A percentile compares a stretch with the other conserved stretches of the same genome.
Evolutionary conservation across 306 rosid genomes (phyloP).

Genomic region (Vigna radiata): DNA sequence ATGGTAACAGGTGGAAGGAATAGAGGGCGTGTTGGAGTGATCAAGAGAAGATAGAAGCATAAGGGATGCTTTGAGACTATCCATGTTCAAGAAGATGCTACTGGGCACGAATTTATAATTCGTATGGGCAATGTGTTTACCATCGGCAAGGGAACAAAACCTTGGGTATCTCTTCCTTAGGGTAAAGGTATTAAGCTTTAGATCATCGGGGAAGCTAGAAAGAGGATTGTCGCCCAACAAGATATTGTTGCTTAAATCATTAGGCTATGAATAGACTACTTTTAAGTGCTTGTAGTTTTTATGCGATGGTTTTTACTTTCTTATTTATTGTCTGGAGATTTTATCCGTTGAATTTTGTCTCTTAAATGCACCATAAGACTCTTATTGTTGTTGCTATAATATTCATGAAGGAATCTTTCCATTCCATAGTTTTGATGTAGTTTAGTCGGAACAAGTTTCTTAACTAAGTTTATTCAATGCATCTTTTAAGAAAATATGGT

Average conservation of each 20-base stretch:
- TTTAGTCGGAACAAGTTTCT: not conserved
- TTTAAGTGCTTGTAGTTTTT: not conserved
- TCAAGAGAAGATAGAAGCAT: slow-evolving; percentile 12
- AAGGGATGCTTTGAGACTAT: slow-evolving; percentile 29
- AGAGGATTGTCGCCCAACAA: slow-evolving; percentile 31
- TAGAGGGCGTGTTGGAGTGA: slow-evolving; percentile 40
- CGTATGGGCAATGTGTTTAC: slow-evolving; percentile 36
- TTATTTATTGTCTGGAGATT: not conserved
- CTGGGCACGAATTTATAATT: slow-evolving; percentile 33
- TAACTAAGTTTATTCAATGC: no score
- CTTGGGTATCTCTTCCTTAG: slow-evolving; percentile 38
- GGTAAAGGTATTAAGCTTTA: slow-evolving; percentile 37
- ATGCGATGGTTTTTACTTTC: slow-evolving; percentile 12
- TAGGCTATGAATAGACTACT: not conserved
- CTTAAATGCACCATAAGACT: not conserved
- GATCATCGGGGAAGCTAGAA: slow-evolving; percentile 36
- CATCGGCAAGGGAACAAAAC: slow-evolving; percentile 31
- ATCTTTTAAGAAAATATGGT: no score
- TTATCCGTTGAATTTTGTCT: slow-evolving; percentile 3
- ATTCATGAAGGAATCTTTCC: not conserved
- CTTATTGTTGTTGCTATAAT: not conserved
- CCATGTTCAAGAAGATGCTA: slow-evolving; percentile 30
- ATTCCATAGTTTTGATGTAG: not conserved
- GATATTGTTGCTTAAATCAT: slow-evolving; percentile 9
- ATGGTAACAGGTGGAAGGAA: slow-evolving; percentile 26